phyloP scores from a whole-genome alignment of 345 rosid genomes.

The Gossypium mustelinum region DNA sequence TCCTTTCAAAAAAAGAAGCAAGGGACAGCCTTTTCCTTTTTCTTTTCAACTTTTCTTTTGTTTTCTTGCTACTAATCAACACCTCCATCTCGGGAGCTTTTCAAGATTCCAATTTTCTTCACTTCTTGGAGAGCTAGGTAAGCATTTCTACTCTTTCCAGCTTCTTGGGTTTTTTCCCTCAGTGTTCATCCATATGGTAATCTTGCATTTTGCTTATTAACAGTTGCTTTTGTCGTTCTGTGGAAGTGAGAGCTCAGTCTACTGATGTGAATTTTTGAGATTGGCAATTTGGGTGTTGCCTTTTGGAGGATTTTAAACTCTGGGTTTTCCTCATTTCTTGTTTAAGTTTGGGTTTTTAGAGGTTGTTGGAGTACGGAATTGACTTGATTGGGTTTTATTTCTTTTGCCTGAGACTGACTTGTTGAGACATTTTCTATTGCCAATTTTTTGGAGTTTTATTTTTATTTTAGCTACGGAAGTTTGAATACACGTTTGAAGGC shows the following conservation, averaged over 20 bases:
- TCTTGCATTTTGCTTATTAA: conserved; percentile 26
- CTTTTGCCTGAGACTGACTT: not conserved
- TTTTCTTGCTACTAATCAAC: not conserved
- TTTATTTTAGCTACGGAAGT: not conserved
- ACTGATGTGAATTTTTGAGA: conserved; percentile 7
- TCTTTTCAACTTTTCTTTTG: conserved; percentile 6
- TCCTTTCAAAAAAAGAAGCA: conserved; percentile 3
- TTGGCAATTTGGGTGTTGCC: conserved; percentile 10
- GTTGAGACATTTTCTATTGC: not conserved
- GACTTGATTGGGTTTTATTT: not conserved
- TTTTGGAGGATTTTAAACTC: not conserved
- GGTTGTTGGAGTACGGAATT: not conserved
- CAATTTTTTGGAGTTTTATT: not conserved
- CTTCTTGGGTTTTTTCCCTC: conserved; percentile 8
- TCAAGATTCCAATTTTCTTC: conserved; percentile 9
- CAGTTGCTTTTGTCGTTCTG: conserved; percentile 1
- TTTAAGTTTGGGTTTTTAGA: not conserved
- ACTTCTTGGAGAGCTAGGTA: conserved; percentile 8
- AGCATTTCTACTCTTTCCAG: conserved; percentile 16
- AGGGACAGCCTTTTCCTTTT: not conserved
- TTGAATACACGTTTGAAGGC: not conserved
- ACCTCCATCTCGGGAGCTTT: not conserved
- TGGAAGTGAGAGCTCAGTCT: conserved; percentile 12
- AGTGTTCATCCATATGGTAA: conserved; percentile 28
- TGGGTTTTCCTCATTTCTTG: not conserved